Conservation (phyloP, 768 basidiomycete species). For the Lepiota brunneoincarnata region DNA sequence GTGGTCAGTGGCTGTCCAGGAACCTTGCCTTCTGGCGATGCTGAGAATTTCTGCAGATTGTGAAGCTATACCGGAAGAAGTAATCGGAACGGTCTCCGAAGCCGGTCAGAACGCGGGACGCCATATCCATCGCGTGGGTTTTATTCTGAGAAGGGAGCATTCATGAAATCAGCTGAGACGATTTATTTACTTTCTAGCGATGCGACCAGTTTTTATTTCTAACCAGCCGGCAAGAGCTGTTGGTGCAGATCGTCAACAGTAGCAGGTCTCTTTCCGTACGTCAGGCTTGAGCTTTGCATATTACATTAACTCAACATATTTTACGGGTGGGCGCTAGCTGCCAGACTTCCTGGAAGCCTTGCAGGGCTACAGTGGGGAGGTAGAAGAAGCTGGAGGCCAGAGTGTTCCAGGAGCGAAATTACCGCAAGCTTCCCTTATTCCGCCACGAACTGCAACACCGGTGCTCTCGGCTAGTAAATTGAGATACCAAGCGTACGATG, state of each 20-base stretch:
- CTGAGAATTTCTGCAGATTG: constrained; percentile 59
- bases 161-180: constrained; percentile 12
- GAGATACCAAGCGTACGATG: constrained; percentile 69
- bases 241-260: constrained; percentile 45
- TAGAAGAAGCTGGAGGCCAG: constrained; percentile 12
- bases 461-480: constrained; percentile 38
- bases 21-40: constrained; percentile 71
- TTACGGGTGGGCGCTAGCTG: constrained; percentile 40
- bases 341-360: constrained; percentile 66
- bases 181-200: constrained; percentile 40
- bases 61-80: constrained; percentile 44
- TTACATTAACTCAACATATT: not conserved
- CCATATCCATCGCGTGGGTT: constrained; percentile 41
- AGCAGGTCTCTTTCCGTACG: constrained; percentile 55
- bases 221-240: constrained; percentile 37
- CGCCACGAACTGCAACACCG: constrained; percentile 11
- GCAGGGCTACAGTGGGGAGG: constrained; percentile 25
- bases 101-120: constrained; percentile 43
- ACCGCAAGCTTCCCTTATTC: constrained; percentile 7
- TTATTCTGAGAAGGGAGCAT: not conserved
- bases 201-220: constrained; percentile 66
- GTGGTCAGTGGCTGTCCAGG: constrained; percentile 64
- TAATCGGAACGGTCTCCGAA: constrained; percentile 38
- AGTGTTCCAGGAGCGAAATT: constrained; percentile 12
- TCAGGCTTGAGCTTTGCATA: not conserved